Conservation (phyloP, 169 alveolate species). For the Eimeria sp. region DNA sequence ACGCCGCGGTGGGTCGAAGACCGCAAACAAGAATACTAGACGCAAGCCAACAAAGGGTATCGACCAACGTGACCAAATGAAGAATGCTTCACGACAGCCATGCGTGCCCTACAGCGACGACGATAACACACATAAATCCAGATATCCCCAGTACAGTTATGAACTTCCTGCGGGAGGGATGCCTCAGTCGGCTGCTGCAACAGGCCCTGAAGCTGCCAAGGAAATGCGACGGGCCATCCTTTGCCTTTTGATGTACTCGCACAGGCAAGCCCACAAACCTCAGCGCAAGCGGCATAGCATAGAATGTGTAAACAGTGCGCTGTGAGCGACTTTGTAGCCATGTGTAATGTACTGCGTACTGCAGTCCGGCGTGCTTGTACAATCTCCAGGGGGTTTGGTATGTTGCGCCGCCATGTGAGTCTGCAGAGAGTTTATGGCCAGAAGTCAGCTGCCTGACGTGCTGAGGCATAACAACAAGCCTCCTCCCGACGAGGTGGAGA, state of each 20-base stretch:
- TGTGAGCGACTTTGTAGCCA: not conserved
- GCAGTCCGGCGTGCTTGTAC: not conserved
- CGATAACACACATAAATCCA: not conserved
- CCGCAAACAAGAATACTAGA: not conserved
- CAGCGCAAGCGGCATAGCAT: not conserved
- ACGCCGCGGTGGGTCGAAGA: not conserved
- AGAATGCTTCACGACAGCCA: not conserved
- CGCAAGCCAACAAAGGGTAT: not conserved
- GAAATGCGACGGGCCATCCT: conserved; percentile 81
- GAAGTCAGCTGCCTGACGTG: conserved; percentile 70
- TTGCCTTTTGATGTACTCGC: conserved; percentile 79
- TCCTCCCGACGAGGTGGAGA: conserved; percentile 80
- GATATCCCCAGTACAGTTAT: not conserved
- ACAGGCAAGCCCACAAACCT: conserved; percentile 41
- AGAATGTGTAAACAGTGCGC: not conserved
- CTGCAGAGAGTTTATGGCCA: conserved; percentile 78
- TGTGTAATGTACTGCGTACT: not conserved
- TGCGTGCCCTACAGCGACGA: not conserved
- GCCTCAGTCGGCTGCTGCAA: conserved; percentile 52
- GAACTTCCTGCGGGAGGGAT: not conserved
- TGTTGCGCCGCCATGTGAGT: not conserved
- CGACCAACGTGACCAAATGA: not conserved
- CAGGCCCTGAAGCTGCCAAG: conserved; percentile 63
- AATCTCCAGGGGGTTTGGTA: not conserved
- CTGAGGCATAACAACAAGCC: conserved; percentile 82